These are phyloP conservation scores for Pinus albicaulis DNA, from an alignment of 75 land plant species.

Conservation along the genomic window DNA sequence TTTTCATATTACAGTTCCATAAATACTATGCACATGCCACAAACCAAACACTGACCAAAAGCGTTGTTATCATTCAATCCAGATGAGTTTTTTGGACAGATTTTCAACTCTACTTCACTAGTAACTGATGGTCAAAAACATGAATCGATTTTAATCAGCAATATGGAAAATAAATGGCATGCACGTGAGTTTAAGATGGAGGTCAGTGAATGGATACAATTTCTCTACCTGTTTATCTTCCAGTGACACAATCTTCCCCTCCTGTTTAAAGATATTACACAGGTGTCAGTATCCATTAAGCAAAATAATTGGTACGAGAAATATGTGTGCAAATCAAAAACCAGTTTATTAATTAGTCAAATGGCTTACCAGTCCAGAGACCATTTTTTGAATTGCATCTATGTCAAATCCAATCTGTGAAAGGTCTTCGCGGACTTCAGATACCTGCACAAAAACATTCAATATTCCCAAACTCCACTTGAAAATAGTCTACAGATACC, in stretches of 20 bases:
- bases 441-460: constrained; percentile 28
- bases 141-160: neutral
- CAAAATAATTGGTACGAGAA: neutral
- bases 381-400: constrained; percentile 38
- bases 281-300: neutral
- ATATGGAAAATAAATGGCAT: neutral
- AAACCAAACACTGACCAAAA: neutral
- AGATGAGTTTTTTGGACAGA: neutral
- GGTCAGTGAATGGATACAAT: neutral
- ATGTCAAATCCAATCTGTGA: constrained; percentile 46
- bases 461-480: neutral
- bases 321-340: neutral
- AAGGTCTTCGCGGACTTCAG: constrained; percentile 40
- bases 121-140: no score
- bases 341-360: neutral
- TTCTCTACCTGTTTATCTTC: constrained; percentile 57
- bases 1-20: neutral
- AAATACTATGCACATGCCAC: neutral
- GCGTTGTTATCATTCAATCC: neutral
- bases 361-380: constrained; percentile 56
- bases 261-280: constrained; percentile 26
- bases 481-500: neutral
- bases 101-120: neutral
- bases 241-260: constrained; percentile 50
- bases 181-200: neutral